Evolutionary conservation across 129 eudicot species (phyloP).

Genomic region (Ambrosia trifida): DNA sequence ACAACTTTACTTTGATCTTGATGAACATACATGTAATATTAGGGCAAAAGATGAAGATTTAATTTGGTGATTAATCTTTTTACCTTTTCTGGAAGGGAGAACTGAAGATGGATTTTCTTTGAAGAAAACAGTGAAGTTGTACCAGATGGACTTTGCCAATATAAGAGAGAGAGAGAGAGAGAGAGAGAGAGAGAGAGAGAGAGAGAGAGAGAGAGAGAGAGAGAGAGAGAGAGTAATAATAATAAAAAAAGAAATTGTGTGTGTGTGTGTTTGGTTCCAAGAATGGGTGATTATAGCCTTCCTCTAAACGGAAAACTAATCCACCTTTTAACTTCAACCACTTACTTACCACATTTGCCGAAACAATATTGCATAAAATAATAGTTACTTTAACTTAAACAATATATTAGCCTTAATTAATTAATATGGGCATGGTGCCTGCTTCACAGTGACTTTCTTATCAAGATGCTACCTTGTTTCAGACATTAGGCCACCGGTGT

Average conservation of each 20-base stretch:
- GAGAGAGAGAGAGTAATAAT: constrained; percentile 11
- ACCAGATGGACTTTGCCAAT: constrained; percentile 21
- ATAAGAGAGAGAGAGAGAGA: constrained; percentile 20
- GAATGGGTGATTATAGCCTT: constrained; percentile 42
- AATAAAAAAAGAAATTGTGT: constrained; percentile 7
- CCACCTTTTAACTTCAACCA: constrained; percentile 27
- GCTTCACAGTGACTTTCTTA: too few species aligned
- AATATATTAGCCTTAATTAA: too few species aligned
- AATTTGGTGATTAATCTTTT: not conserved
- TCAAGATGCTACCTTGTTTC: too few species aligned
- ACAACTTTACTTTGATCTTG: not conserved
- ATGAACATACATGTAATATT: constrained; percentile 14
- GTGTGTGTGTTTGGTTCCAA: constrained; percentile 30
- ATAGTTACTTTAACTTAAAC: too few species aligned
- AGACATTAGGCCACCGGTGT: too few species aligned
- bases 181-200: constrained; percentile 25
- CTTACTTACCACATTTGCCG: constrained; percentile 36
- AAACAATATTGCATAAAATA: not conserved
- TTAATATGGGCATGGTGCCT: too few species aligned
- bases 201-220: constrained; percentile 16
- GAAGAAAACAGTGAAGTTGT: constrained; percentile 24
- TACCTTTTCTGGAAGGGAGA: too few species aligned
- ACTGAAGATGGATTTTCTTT: constrained; percentile 24
- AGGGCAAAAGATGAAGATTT: constrained; percentile 20
- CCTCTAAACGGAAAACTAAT: constrained; percentile 48